Evolutionary conservation across 1,139 yeast genomes (phyloP).

Genomic region (Suhomyces atakaporum): DNA sequence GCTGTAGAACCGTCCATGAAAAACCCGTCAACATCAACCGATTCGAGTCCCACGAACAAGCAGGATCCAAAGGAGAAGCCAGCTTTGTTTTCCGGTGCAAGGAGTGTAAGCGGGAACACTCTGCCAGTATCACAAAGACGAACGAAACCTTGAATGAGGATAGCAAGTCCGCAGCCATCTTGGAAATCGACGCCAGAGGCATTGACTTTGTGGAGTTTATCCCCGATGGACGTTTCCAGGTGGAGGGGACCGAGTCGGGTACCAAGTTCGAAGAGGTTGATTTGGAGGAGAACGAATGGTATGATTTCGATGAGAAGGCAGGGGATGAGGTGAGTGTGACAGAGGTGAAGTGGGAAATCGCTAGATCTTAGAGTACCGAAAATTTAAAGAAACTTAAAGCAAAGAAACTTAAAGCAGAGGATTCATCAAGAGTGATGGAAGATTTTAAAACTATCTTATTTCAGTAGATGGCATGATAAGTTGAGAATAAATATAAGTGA

Average conservation of each 20-base stretch:
- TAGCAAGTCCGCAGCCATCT: slow-evolving; percentile 42
- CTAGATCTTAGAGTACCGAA: slow-evolving; percentile 10
- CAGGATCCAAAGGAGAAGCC: slow-evolving; percentile 81
- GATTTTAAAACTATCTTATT: too few species aligned
- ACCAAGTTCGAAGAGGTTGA: slow-evolving; percentile 67
- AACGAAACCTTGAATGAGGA: slow-evolving; percentile 29
- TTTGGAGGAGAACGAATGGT: slow-evolving; percentile 84
- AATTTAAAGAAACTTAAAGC: too few species aligned
- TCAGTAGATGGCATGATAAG: too few species aligned
- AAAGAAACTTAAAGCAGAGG: too few species aligned
- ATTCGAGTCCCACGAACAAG: slow-evolving; percentile 59
- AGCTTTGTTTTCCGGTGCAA: slow-evolving; percentile 80
- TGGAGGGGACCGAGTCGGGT: slow-evolving; percentile 54
- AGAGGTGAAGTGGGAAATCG: slow-evolving; percentile 61
- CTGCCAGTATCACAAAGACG: slow-evolving; percentile 41
- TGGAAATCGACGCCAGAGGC: slow-evolving; percentile 86
- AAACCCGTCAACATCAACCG: slow-evolving; percentile 74
- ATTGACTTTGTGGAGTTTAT: slow-evolving; percentile 68
- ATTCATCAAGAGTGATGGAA: too few species aligned
- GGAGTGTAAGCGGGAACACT: slow-evolving; percentile 53
- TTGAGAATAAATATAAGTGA: too few species aligned
- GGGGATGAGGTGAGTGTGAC: slow-evolving; percentile 79
- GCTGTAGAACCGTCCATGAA: slow-evolving; percentile 76
- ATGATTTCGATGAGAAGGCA: slow-evolving; percentile 88
- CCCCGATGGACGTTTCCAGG: slow-evolving; percentile 68